These are phyloP conservation scores for Candida glaebosa DNA, from an alignment of 805 yeast species.

Conservation along the genomic window DNA sequence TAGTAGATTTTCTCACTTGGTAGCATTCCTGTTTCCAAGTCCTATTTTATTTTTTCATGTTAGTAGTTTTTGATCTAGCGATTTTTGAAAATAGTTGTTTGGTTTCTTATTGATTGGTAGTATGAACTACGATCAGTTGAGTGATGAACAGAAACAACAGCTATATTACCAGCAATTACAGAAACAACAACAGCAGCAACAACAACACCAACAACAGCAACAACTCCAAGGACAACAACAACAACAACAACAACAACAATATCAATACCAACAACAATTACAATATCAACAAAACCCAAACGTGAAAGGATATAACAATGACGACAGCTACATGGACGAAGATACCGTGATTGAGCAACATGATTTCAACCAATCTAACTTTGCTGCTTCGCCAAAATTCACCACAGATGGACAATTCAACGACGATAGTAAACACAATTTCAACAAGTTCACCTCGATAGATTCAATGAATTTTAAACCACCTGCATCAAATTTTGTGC, in stretches of 20 bases:
- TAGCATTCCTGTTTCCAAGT: too few species aligned
- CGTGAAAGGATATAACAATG: constrained; percentile 14
- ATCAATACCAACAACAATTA: constrained; percentile 12
- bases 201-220: constrained; percentile 11
- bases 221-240: constrained; percentile 12
- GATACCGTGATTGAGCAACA: constrained; percentile 23
- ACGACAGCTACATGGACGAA: constrained; percentile 40
- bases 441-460: constrained; percentile 32
- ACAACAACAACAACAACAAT: constrained; percentile 15
- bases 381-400: constrained; percentile 14
- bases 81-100: not conserved
- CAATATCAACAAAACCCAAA: constrained; percentile 8
- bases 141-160: constrained; percentile 30
- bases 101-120: not conserved
- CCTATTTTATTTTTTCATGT: too few species aligned
- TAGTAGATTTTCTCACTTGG: too few species aligned
- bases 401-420: constrained; percentile 6
- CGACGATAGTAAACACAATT: constrained; percentile 10
- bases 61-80: too few species aligned
- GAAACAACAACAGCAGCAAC: constrained; percentile 15
- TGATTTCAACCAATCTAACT: constrained; percentile 9
- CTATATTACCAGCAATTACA: constrained; percentile 24
- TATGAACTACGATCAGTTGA: constrained; percentile 28
- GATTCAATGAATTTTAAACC: constrained; percentile 38
- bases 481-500: constrained; percentile 34